Evolutionary conservation across 495 filamentous ascomycete species (phyloP).

Genomic region (Eremomyces bilateralis): DNA sequence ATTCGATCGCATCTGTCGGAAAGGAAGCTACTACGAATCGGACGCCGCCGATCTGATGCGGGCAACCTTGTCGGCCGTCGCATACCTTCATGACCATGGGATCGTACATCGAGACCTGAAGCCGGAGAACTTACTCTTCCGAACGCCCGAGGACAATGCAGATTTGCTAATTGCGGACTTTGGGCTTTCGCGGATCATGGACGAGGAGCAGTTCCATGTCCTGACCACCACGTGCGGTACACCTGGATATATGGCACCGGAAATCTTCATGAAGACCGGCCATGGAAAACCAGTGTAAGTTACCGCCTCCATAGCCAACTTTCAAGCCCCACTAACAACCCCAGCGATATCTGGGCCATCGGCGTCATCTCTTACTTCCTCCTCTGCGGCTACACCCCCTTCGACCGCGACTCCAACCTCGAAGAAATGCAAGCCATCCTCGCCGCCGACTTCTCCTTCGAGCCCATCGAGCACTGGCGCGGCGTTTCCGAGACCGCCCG

Average conservation of each 20-base stretch:
- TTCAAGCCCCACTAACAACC: background rate
- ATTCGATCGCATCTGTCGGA: slow-evolving; percentile 94
- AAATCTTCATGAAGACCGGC: slow-evolving; percentile 61
- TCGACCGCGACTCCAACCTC: slow-evolving; percentile 89
- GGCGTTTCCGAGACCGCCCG: slow-evolving; percentile 69
- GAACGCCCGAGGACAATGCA: slow-evolving; percentile 62
- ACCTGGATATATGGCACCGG: slow-evolving; percentile 85
- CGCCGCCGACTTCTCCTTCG: slow-evolving; percentile 86
- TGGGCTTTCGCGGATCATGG: slow-evolving; percentile 86
- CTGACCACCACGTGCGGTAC: slow-evolving; percentile 95
- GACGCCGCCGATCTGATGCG: slow-evolving; percentile 91
- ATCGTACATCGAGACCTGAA: slow-evolving; percentile 82
- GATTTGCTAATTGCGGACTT: slow-evolving; percentile 95
- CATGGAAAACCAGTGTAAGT: slow-evolving; percentile 62
- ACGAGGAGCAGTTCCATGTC: slow-evolving; percentile 96
- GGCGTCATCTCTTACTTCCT: slow-evolving; percentile 88
- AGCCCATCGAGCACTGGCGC: slow-evolving; percentile 92
- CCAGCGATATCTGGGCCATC: slow-evolving; percentile 57
- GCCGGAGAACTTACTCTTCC: slow-evolving; percentile 60
- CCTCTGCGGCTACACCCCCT: slow-evolving; percentile 93
- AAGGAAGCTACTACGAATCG: slow-evolving; percentile 93
- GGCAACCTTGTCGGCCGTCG: slow-evolving; percentile 86
- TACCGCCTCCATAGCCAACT: background rate
- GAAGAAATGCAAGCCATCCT: slow-evolving; percentile 99
- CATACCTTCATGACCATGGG: slow-evolving; percentile 93